Base-by-base conservation (phyloP, 2,329 filamentous ascomycete genomes). In the Dothiorella sarmentorum region DNA sequence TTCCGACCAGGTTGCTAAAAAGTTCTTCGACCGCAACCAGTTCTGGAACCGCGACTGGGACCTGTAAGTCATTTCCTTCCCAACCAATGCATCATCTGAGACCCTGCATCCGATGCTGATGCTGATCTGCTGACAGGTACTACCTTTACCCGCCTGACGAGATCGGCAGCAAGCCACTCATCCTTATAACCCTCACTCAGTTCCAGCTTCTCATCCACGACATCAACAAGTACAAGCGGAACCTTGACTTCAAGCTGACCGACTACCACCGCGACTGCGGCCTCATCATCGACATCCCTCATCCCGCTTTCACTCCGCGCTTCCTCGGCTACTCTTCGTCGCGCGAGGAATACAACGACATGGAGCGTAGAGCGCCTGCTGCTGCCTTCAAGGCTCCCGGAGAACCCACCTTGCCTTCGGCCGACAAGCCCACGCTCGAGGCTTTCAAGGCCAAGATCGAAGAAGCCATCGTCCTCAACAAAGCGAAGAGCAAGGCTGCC, bases 151-250 rank as follows among this genome's bases (percentile, higher is more conserved):
- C 82, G 47, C 81, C 83, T 0, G 63, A 67, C 4, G 33, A 58
- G 17, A 7, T 58, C 15, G 70, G 75, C 7, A 72, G 76, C 13
- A 80, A 79, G 52, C 83, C 86, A 1, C 75, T 88, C 24, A 71
- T 93, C 22, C 79, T 96, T 33, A 82, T 95, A 1, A 83, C 85
- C 0, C 84, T 85, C 1, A 65, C 68, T 1, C 88, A 96, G 68
- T 82, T 92, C 33, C 74, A 85, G 60, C 68, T 76, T 9, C 82
- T 94, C 5, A 75, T 96, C 0, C 67, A 79, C 2, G 76, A 82
- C 4, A 83, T 93, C 69, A 91, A 91, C 67, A 42, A 66, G 1
- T 68, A 70, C 1, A 78, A 83, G 42, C 77, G 87, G 3, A 68
- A 72, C 1, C 80, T 78, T 5, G 65, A 71, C 0, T 76, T 93